These are phyloP conservation scores for Didymosphaeria variabile DNA, from an alignment of 2,329 filamentous ascomycete species.

Conservation along the genomic window DNA sequence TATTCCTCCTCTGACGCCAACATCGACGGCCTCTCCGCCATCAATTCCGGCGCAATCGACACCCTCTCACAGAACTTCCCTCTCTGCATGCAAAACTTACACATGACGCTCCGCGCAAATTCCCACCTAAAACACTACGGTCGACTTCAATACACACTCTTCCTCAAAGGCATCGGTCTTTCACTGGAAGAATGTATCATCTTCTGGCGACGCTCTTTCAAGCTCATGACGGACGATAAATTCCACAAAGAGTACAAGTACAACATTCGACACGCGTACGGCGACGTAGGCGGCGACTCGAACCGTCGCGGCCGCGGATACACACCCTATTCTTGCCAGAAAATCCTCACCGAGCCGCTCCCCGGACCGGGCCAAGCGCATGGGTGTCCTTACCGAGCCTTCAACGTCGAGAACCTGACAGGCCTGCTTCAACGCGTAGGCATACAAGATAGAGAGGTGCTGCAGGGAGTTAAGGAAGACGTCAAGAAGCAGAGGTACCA, in stretches of 20 bases:
- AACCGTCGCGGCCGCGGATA: constrained; percentile 89
- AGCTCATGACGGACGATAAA: constrained; percentile 86
- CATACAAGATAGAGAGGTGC: constrained; percentile 77
- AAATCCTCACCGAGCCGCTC: constrained; percentile 88
- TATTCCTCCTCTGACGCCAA: constrained; percentile 76
- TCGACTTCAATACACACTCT: constrained; percentile 92
- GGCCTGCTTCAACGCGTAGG: constrained; percentile 79
- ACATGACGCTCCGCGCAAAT: constrained; percentile 84
- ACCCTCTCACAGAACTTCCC: constrained; percentile 81
- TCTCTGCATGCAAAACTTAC: constrained; percentile 92
- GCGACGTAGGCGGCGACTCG: constrained; percentile 91
- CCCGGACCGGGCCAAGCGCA: constrained; percentile 89
- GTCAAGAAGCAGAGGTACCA: constrained; percentile 89
- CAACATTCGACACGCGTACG: constrained; percentile 94
- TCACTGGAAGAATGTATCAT: constrained; percentile 88
- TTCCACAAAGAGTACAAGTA: constrained; percentile 99
- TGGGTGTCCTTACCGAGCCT: constrained; percentile 96
- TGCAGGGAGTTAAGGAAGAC: constrained; percentile 86
- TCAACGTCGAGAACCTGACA: constrained; percentile 85
- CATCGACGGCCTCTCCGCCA: constrained; percentile 78
- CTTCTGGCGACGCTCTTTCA: constrained; percentile 91
- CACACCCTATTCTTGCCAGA: constrained; percentile 92
- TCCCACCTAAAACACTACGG: constrained; percentile 93
- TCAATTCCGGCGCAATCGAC: constrained; percentile 71
- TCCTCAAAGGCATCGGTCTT: constrained; percentile 94